Base-by-base conservation (phyloP, 768 basidiomycete species). In the Phylloporus sp. region DNA sequence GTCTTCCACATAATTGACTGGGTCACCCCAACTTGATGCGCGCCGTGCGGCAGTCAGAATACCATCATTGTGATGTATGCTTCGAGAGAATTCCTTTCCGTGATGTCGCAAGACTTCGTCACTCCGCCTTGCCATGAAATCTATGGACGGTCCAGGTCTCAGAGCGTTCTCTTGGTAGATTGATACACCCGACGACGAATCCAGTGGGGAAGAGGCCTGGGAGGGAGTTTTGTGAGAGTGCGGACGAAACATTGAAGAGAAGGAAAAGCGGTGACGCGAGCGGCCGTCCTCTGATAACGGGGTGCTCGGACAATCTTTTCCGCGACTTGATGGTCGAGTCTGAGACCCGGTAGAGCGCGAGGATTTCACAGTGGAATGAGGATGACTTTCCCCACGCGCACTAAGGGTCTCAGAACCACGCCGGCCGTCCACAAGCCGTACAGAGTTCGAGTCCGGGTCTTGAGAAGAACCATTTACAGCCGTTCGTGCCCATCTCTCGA, bases 11-110 rank as follows among this genome's bases (percentile, higher is more conserved):
- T 65, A 61, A 59, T 60, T 73, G 53, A 66, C 69, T 14, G 71
- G 61, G 10, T 69, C 80, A 0, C 79, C 81, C 82, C 82, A 84
- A 56, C 81, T 83, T 40, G 81, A 80, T 9, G 83, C 82, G 6
- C 83, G 71, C 48, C 77, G 71, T 22, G 77, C 79, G 26, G 73
- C 71, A 11, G 69, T 70, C 33, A 74, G 57, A 42, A 48, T 40
- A 7, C 68, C 62, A 34, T 58, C 50, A 43, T 54, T 46, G 24
- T 63, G 61, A 50, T 60, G 57, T 36, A 55, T 43, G 18, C 59
- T 61, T 20, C 49, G 64, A 15, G 41, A 52, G 4, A 43, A 63
- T 24, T 57, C 66, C 34, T 56, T 60, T 35, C 58, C 63, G n/a
- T 51, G 59, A 13, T 62, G 63, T 34, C 65, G 59, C 45, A 64